A percentile compares a stretch with the other conserved stretches of the same genome.
Conservation (phyloP, 1,284 basidiomycete genomes). For the Ceratobasidium sp. region DNA sequence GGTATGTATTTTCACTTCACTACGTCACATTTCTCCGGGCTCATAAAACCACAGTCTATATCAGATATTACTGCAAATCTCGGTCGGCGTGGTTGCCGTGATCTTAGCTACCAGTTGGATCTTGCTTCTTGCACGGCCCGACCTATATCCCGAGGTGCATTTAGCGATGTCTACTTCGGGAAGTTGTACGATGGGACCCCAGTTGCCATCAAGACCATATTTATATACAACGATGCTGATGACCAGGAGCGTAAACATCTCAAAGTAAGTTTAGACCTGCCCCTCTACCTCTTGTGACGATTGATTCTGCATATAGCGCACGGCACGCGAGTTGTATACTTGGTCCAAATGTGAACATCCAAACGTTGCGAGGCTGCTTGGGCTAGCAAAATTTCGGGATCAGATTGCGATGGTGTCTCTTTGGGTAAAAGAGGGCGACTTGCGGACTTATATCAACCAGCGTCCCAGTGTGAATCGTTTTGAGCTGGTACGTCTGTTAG, state of each 20-base stretch:
- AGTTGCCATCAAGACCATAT: not conserved
- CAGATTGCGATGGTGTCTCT: constrained; percentile 17
- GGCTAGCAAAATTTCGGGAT: not conserved
- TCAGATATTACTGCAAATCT: constrained; percentile 1
- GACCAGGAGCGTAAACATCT: not conserved
- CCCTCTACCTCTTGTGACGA: not conserved
- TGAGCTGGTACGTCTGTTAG: not conserved
- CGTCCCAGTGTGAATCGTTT: not conserved
- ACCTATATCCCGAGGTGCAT: not conserved
- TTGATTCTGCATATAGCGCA: not conserved
- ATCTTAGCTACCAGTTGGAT: not conserved
- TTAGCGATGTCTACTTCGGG: not conserved
- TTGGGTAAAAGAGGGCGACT: constrained; percentile 10
- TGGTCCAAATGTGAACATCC: constrained; percentile 24
- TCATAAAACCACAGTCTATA: not conserved
- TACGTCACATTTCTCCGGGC: not conserved
- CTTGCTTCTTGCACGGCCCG: not conserved
- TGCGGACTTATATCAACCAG: not conserved
- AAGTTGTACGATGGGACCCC: not conserved
- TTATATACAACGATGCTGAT: not conserved
- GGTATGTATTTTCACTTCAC: not conserved
- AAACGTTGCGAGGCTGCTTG: not conserved
- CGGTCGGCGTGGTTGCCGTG: not conserved
- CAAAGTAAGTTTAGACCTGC: not conserved
- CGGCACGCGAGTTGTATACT: constrained; percentile 12